Evolutionary conservation across 2,329 filamentous ascomycete species (phyloP), one percentile per base, ranked within the genome.

Genomic region (Colletotrichum cuscutae): DNA sequence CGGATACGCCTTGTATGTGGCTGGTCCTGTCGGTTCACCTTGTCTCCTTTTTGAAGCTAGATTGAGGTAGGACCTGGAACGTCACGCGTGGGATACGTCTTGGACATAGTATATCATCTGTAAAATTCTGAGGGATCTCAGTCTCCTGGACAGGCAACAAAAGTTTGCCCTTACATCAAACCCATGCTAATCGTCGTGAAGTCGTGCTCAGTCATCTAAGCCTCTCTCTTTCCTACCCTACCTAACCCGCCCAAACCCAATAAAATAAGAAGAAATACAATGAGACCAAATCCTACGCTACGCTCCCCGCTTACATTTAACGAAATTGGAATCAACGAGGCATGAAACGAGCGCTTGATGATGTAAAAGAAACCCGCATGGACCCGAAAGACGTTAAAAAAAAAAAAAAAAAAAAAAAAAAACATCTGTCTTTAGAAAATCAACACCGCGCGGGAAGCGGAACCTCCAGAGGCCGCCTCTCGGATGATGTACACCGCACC

Each of bases 401-500:
- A 56, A 28, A 24, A 24, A 24, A 5, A 1, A n/a, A 7, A 46
- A 46, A 8, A 42, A 28, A 5, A 7, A 35, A 42, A 5, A 15
- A 22, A 3, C 22, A 22, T 57, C 15, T 35, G 28, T 49, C 19
- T 30, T 46, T 37, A 15, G 12, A 15, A 53, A 46, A 42, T 19
- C 58, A 24, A 11, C 15, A 52, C 56, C 24, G 42, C 54, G 32
- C 37, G 52, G n/a, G 59, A 54, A 37, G 32, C 53, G 52, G 37
- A 19, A 19, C 30, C 59, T 69, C 65, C 65, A 69, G 65, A 64
- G 70, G 46, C 32, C 32, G 30, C 26, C 37, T 58, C 59, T 52
- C 30, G 19, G 7, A 63, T 49, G 42, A 49, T 68, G 58, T 53
- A 24, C 30, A 30, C 30, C 49, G 13, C 19, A 24, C 42, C 30